Evolutionary conservation across 148 eudicot genomes (phyloP).

Genomic region (Nyssa sinensis): DNA sequence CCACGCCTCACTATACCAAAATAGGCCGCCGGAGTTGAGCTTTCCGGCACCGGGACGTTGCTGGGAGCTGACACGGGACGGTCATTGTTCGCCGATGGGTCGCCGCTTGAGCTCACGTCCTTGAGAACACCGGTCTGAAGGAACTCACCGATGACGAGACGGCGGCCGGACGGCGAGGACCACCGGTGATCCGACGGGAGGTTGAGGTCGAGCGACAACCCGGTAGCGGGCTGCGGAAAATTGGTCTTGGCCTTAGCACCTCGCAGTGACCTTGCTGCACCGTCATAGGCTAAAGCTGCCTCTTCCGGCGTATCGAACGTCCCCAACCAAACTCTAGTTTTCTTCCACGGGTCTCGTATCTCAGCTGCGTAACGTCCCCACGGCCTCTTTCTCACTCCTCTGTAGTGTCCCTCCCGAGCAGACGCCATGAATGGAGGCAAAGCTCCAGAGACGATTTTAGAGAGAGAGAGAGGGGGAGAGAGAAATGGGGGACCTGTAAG

Average conservation of each 20-base stretch:
- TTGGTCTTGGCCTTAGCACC: conserved; percentile 61
- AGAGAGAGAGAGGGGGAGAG: conserved; percentile 14
- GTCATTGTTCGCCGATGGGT: not conserved
- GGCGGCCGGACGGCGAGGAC: conserved; percentile 22
- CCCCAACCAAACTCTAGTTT: conserved; percentile 61
- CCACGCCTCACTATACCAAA: conserved; percentile 43
- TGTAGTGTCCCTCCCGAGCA: conserved; percentile 44
- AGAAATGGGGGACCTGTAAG: no score
- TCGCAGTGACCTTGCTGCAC: conserved; percentile 53
- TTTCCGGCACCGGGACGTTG: conserved; percentile 14
- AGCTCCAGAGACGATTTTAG: no score
- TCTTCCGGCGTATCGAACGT: conserved; percentile 63
- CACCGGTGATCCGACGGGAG: conserved; percentile 30
- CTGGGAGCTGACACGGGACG: conserved; percentile 6
- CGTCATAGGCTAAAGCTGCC: conserved; percentile 60
- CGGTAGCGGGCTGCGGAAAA: conserved; percentile 33
- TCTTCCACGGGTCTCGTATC: conserved; percentile 66
- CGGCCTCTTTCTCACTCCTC: conserved; percentile 62
- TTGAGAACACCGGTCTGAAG: conserved; percentile 22
- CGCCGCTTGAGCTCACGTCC: not conserved
- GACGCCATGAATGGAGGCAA: conserved; percentile 29
- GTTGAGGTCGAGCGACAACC: conserved; percentile 38
- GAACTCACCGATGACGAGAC: conserved; percentile 29
- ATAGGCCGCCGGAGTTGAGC: conserved; percentile 12
- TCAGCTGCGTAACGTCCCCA: conserved; percentile 70